These are phyloP conservation scores for Pseudozyma sp. DNA, from an alignment of 1,284 basidiomycete genomes.

Conservation along the genomic window DNA sequence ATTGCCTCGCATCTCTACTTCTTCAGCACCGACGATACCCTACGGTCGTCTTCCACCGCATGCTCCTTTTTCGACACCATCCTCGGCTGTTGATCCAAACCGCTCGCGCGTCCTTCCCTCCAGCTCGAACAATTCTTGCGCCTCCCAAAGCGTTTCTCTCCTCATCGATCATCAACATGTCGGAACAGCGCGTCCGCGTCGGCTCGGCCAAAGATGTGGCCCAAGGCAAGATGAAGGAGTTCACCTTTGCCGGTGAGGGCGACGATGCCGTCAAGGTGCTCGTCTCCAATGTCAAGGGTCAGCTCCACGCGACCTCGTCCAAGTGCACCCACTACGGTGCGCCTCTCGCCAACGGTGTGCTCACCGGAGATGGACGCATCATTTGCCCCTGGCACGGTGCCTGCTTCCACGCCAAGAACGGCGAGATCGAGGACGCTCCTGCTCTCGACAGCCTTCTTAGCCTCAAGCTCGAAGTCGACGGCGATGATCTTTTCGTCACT, in stretches of 20 bases:
- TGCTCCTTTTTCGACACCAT: constrained; percentile 39
- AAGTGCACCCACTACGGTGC: constrained; percentile 92
- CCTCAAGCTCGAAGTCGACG: constrained; percentile 78
- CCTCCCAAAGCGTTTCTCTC: constrained; percentile 10
- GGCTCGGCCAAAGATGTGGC: constrained; percentile 45
- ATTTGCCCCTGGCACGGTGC: constrained; percentile 91
- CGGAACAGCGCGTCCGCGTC: constrained; percentile 44
- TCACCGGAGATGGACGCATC: constrained; percentile 81
- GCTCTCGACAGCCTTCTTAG: constrained; percentile 85
- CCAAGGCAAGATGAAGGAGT: constrained; percentile 74
- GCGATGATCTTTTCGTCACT: constrained; percentile 82
- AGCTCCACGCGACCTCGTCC: constrained; percentile 78
- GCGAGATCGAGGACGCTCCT: constrained; percentile 83
- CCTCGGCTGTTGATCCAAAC: constrained; percentile 28
- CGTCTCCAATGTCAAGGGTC: constrained; percentile 80
- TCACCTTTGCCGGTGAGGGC: constrained; percentile 79
- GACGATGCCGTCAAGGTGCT: constrained; percentile 74
- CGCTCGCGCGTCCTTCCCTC: constrained; percentile 10
- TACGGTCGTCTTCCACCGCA: constrained; percentile 10
- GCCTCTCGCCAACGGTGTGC: constrained; percentile 81
- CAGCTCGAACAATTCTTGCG: neutral
- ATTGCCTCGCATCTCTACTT: neutral
- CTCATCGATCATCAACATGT: constrained; percentile 32
- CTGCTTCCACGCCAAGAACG: constrained; percentile 80
- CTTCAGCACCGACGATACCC: constrained; percentile 4